Base-by-base conservation (phyloP, 1,139 yeast genomes). In the Arxiozyma slooffiae region DNA sequence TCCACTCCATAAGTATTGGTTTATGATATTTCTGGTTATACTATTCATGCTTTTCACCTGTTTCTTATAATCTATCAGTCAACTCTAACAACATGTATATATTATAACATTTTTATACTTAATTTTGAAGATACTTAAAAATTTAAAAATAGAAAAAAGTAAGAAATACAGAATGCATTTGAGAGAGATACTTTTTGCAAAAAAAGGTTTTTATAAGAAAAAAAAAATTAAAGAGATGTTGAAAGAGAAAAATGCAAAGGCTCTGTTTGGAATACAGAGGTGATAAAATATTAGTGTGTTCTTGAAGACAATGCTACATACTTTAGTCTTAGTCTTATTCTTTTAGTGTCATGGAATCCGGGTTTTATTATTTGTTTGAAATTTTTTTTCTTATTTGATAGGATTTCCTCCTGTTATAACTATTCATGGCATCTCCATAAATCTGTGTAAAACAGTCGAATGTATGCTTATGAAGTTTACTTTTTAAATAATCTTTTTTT, bases 401-500 rank as follows among this genome's bases (percentile, higher is more conserved):
- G 7, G 8, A 48, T 38, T 51, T 53, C 38, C 48, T 48, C 44
- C 48, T 57, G 44, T 57, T 46, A 41, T 55, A 55, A 11, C 51
- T 53, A 34, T 56, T 58, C 23, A 55, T 55, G 17, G 61, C 59
- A 41, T 58, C 61, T 4, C 51, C 50, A 30, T 38, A 18, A 18
- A 39, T 38, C 24, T 47, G 34, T 18, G 38, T 11, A 38, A 44
- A 38, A 21, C 18, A 22, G 7, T n/a, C 18, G 17, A 46, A 39
- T 23, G 42, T 45, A 17, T 21, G 26, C 8, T 42, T 23, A 21
- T 34, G 38, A 16, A 30, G 45, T 34, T 42, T 30, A 38, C 21
- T 30, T 24, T 58, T 55, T 41, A n/a, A n/a, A n/a, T 73, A 61
- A 48, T 81, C 85, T 67, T 83, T 88, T 14, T 77, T 73, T 48